Evolutionary conservation across 2,329 filamentous ascomycete species (phyloP), one percentile per base, ranked within the genome.

Genomic region (Chaetomium globosum): DNA sequence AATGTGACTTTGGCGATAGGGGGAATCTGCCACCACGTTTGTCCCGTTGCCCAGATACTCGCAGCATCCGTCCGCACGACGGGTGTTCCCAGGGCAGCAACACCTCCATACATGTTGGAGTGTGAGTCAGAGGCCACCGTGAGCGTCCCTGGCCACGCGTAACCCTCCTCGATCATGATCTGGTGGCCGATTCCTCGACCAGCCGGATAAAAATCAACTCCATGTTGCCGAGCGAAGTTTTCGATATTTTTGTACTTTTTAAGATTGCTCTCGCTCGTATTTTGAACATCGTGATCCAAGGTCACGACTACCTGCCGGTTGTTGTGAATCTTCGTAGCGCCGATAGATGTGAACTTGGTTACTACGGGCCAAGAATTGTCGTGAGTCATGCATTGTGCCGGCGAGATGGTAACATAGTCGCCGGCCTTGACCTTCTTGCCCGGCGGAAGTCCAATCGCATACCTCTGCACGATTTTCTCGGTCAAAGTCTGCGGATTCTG

Each of bases 61-160:
- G 92, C 92, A 2, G 91, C 94, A 74, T 97, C 94, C 0, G 93
- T 96, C 43, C 94, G 80, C 2, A 98, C 93, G 39, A 97, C 83
- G 0, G 93, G 85, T 0, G 91, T 94, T 3, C 92, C 92, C 46
- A 96, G 78, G 71, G 26, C 85, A 89, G 1, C 87, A 7, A 97
- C 82, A 43, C 89, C 92, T 48, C 92, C 92, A 72, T 97, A 97
- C 83, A 89, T 89, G 76, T 93, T 95, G 36, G 82, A 86, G 75
- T 97, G 93, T 53, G 81, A 85, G 75, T 93, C 90, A 0, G 86
- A 90, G 0, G 91, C 94, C 1, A 97, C 93, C 0, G 85, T 86
- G 58, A 97, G 77, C 0, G 91, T 96, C 1, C 91, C 90, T 0
- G 94, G 94, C 92, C 92, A 98, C 1, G 80, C 73, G 81, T 89